Percentiles rank a stretch among this genome's conserved stretches.
phyloP scores from a whole-genome alignment of 371 early-diverging fungal species.

The Zopfochytrium polystomum region DNA sequence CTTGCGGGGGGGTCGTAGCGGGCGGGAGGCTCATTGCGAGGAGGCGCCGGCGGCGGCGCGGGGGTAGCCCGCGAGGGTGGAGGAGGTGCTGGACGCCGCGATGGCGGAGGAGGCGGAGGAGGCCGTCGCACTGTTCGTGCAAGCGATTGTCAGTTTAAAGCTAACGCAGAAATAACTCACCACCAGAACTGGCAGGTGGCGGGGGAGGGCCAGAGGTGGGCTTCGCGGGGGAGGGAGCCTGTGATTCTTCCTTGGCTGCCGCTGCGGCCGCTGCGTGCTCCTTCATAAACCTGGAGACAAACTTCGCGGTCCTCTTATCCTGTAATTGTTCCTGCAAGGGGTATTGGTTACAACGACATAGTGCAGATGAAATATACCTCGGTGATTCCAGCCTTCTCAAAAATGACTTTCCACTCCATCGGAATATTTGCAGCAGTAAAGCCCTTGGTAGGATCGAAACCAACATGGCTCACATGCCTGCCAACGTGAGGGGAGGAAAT shows the following conservation, averaged over 20 bases:
- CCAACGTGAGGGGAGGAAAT: neutral
- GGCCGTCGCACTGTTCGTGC: constrained; percentile 21
- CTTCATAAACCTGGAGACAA: constrained; percentile 43
- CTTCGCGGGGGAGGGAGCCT: constrained; percentile 12
- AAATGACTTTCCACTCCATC: constrained; percentile 71
- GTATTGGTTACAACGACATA: constrained; percentile 46
- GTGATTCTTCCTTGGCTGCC: no score
- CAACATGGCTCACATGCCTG: constrained; percentile 75
- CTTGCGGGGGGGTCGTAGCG: constrained; percentile 17
- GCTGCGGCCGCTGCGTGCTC: constrained; percentile 27
- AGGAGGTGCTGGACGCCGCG: constrained; percentile 22
- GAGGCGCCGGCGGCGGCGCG: constrained; percentile 14
- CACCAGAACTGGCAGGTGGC: neutral
- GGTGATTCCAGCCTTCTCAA: no score
- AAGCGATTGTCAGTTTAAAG: neutral
- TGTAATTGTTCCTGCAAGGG: constrained; percentile 47
- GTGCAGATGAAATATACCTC: constrained; percentile 59
- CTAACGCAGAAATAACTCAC: constrained; percentile 3
- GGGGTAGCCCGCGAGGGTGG: constrained; percentile 13
- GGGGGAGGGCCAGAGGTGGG: constrained; percentile 19
- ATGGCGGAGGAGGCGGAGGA: constrained; percentile 38
- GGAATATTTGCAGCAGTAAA: constrained; percentile 76
- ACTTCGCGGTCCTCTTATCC: constrained; percentile 51
- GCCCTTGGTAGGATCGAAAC: constrained; percentile 73
- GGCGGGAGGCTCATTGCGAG: constrained; percentile 6